A percentile compares a stretch with the other conserved stretches of the same genome.
These are phyloP conservation scores for Magnusiomyces tetraspermus DNA, from an alignment of 1,139 yeast species.

Conservation along the genomic window DNA sequence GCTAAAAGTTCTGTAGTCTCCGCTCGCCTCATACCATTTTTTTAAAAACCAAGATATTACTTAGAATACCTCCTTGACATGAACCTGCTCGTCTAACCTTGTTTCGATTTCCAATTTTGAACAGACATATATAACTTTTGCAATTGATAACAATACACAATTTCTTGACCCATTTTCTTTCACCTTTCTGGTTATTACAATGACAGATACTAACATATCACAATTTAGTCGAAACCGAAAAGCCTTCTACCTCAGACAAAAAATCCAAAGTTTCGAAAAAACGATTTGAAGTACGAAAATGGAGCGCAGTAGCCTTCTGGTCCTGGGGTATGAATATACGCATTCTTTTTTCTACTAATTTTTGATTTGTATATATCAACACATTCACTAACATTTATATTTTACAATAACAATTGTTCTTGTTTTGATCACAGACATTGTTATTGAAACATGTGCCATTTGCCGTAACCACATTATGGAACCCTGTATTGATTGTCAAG, in stretches of 20 bases:
- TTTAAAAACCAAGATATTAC: no score
- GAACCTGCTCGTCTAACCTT: no score
- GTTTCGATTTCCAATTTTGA: no score
- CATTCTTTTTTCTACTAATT: not conserved
- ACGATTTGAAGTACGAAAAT: slow-evolving; percentile 54
- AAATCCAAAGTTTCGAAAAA: slow-evolving; percentile 33
- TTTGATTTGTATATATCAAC: no score
- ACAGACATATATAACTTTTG: no score
- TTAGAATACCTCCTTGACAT: no score
- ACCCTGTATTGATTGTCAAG: slow-evolving; percentile 93
- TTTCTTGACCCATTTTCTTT: no score
- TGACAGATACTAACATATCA: not conserved
- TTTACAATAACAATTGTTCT: slow-evolving; percentile 12
- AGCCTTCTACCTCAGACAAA: slow-evolving; percentile 8
- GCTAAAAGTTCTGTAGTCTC: no score
- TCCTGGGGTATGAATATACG: slow-evolving; percentile 67
- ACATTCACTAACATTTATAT: slow-evolving; percentile 27
- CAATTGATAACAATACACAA: no score
- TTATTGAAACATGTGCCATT: slow-evolving; percentile 94
- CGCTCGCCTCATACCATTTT: no score
- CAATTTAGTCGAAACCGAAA: not conserved
- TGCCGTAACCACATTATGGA: slow-evolving; percentile 98
- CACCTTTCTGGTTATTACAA: no score
- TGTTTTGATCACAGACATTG: slow-evolving; percentile 47
- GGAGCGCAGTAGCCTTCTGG: slow-evolving; percentile 99